Evolutionary conservation across 2,329 filamentous ascomycete species (phyloP).

Genomic region (Nigrospora sphaerica): DNA sequence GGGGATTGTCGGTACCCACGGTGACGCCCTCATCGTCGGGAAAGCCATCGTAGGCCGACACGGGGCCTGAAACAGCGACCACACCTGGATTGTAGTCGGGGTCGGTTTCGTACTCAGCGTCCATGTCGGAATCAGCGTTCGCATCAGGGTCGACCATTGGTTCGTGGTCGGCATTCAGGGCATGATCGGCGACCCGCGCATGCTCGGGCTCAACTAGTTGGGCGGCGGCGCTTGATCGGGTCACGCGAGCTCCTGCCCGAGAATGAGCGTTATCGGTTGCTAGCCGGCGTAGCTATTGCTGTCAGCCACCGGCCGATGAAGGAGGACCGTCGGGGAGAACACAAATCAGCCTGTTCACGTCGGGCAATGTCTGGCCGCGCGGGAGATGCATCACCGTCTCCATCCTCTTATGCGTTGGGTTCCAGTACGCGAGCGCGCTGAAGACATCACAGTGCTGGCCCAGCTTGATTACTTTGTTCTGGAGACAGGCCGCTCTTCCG

Average conservation of each 20-base stretch:
- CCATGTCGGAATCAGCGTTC: background rate
- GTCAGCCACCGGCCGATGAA: background rate
- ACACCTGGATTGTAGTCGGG: background rate
- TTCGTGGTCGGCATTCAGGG: background rate
- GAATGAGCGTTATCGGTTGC: no score
- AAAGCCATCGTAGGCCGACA: no score
- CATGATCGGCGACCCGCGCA: background rate
- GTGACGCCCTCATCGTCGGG: no score
- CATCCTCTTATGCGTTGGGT: background rate
- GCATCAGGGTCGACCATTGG: background rate
- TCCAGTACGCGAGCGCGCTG: background rate
- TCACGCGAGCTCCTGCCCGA: no score
- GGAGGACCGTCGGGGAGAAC: no score
- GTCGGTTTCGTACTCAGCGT: background rate
- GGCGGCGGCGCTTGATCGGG: background rate
- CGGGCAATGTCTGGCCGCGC: background rate
- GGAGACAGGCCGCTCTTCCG: background rate
- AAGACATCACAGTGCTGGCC: background rate
- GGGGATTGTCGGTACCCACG: no score
- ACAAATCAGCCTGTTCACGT: background rate
- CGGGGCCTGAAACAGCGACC: no score
- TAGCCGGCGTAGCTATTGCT: background rate
- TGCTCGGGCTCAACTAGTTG: background rate
- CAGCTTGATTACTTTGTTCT: background rate
- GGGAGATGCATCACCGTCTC: background rate